Evolutionary conservation across 805 yeast species (phyloP), one percentile per base, ranked within the genome.

Genomic region (Blastobotrys peoriensis): DNA sequence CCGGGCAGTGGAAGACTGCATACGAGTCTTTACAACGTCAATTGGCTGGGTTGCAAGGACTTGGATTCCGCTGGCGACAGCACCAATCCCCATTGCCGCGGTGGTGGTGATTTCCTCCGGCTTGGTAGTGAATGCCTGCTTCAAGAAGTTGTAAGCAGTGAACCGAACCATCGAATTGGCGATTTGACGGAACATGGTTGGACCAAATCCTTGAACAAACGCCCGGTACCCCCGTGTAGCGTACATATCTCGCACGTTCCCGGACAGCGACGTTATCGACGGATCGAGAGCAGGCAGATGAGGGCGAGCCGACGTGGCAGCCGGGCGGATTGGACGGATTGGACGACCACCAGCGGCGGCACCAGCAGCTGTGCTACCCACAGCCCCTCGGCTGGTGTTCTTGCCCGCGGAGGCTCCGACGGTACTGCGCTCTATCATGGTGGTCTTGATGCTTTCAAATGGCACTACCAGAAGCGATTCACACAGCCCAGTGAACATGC

Each of bases 1-100:
- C 16, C 60, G 49, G 16, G 66, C 70, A 38, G 64, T 59, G 9
- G 62, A 53, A n/a, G 87, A 77, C 64, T 88, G 96, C 77, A 88
- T 77, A 58, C 95, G 75, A 2, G 96, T 78, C 66, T 89, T 89
- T 39, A 89, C 65, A 2, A 86, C 86, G 65, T 89, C 97, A 22
- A 89, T 68, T 0, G 97, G 97, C 65, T 87, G 98, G 0, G 96
- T 89, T 0, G 76, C 67, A 0, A 76, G 78, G 18, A 86, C 84
- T 22, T 86, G 94, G 0, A 87, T 83, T 3, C 75, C 64, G 0
- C 93, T 79, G 2, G 94, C 78, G 1, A 77, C 69, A 8, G 81
- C 65, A 3, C 93, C 87, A 6, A 79, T 53, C 17, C 49, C 54
- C 15, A 66, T 44, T 5, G 59, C 50, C 46, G 60, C 60, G 1